Percentiles rank a stretch among this genome's conserved stretches.
Evolutionary conservation across 2,329 filamentous ascomycete species (phyloP).

Genomic region (Pyricularia sp.): DNA sequence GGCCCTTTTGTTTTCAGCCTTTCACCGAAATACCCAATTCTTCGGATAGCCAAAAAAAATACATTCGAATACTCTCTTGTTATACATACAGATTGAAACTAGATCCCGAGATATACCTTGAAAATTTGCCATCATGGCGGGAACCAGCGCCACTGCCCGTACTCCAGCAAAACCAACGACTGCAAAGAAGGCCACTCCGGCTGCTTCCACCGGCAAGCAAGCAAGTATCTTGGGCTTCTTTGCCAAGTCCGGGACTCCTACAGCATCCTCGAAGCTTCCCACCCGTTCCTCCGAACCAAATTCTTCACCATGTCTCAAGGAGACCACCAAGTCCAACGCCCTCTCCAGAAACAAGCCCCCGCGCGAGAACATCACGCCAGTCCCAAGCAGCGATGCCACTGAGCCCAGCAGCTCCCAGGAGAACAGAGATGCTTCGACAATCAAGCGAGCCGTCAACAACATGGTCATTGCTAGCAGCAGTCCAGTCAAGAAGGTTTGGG

Average conservation of each 20-base stretch:
- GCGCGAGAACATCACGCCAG: constrained; percentile 51
- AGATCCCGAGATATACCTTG: background rate
- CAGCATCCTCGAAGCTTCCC: constrained; percentile 17
- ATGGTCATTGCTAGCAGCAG: constrained; percentile 42
- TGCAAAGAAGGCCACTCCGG: constrained; percentile 30
- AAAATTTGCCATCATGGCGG: constrained; percentile 14
- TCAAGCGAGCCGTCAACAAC: constrained; percentile 30
- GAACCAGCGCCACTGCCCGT: constrained; percentile 19
- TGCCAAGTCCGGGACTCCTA: constrained; percentile 40
- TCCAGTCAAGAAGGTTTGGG: constrained; percentile 66
- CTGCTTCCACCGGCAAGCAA: constrained; percentile 43
- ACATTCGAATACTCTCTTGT: background rate
- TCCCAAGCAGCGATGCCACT: constrained; percentile 70
- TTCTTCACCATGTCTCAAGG: constrained; percentile 31
- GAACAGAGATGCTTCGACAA: constrained; percentile 39
- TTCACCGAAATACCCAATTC: background rate
- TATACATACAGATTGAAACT: background rate
- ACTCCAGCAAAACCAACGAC: constrained; percentile 25
- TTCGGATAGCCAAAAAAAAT: background rate
- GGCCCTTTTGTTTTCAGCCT: background rate
- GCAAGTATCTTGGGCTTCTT: constrained; percentile 79
- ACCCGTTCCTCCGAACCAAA: constrained; percentile 16
- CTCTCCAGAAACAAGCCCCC: constrained; percentile 27
- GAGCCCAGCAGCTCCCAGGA: constrained; percentile 62
- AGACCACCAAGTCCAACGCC: constrained; percentile 37